Percentiles rank a stretch among this genome's conserved stretches.
These are phyloP conservation scores for Saccharomyces mikatae DNA, from an alignment of 805 yeast genomes.

Conservation along the genomic window DNA sequence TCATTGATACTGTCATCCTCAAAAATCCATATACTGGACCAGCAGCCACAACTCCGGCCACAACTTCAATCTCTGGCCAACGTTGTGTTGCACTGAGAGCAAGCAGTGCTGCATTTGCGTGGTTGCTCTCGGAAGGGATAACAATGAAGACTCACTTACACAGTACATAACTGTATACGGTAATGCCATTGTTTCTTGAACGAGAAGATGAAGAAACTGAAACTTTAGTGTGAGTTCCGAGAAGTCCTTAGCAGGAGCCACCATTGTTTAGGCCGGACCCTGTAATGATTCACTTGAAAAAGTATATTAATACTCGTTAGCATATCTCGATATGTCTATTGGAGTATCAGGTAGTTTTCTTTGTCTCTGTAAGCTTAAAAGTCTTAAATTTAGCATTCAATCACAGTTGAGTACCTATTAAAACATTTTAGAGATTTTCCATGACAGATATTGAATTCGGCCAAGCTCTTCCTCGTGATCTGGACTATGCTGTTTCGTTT, in stretches of 20 bases:
- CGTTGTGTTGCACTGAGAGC: not conserved
- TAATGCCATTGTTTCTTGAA: not conserved
- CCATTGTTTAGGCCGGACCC: not conserved
- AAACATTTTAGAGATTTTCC: not conserved
- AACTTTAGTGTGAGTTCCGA: not conserved
- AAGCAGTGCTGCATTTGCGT: not conserved
- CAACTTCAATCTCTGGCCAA: not conserved
- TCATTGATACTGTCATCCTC: not conserved
- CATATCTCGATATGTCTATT: not conserved
- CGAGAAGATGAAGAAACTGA: not conserved
- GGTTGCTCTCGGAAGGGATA: not conserved
- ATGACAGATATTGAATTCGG: slow-evolving; percentile 15
- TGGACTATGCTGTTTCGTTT: slow-evolving; percentile 77
- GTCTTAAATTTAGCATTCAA: not conserved
- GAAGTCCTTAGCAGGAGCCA: slow-evolving; percentile 1
- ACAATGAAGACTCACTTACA: not conserved
- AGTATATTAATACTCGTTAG: not conserved
- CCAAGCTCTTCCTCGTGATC: slow-evolving; percentile 11
- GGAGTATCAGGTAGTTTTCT: not conserved
- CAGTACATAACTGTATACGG: not conserved
- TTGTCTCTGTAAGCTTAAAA: not conserved
- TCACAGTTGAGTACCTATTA: not conserved
- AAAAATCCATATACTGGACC: too few species aligned
- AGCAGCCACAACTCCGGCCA: not conserved
- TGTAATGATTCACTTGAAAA: not conserved